phyloP scores from a whole-genome alignment of 352 stramenopile genomes.

The Stephanocyclus meneghinianus region DNA sequence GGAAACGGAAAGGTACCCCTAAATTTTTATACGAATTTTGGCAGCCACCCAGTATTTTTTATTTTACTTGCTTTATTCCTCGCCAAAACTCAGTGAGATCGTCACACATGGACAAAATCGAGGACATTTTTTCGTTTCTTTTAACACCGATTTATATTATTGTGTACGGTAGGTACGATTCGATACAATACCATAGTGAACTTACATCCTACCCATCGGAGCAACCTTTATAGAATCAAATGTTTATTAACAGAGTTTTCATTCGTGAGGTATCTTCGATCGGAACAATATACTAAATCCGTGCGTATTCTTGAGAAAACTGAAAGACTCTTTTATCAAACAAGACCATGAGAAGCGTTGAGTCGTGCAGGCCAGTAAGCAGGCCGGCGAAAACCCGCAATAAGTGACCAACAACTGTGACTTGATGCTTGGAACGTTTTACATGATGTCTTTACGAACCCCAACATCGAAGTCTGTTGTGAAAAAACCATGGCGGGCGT shows the following conservation, averaged over 20 bases:
- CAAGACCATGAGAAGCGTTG: not conserved
- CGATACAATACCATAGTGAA: too few relatives aligned
- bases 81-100: too few relatives aligned
- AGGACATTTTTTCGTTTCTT: too few relatives aligned
- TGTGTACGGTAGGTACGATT: too few relatives aligned
- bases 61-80: too few relatives aligned
- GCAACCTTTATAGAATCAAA: not conserved
- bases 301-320: not conserved
- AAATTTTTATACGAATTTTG: too few relatives aligned
- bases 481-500: too few relatives aligned
- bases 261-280: not conserved
- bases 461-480: not conserved
- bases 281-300: not conserved
- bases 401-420: constrained; percentile 1
- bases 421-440: not conserved
- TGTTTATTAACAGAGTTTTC: not conserved
- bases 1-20: too few relatives aligned
- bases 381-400: not conserved
- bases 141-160: too few relatives aligned
- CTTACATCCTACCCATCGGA: not conserved
- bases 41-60: too few relatives aligned
- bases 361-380: not conserved
- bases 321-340: not conserved
- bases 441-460: not conserved
- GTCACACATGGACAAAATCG: too few relatives aligned